Percentiles rank a stretch among this genome's conserved stretches.
Evolutionary conservation across 2,329 filamentous ascomycete genomes (phyloP).

Genomic region (Leptosphaerulina australis): DNA sequence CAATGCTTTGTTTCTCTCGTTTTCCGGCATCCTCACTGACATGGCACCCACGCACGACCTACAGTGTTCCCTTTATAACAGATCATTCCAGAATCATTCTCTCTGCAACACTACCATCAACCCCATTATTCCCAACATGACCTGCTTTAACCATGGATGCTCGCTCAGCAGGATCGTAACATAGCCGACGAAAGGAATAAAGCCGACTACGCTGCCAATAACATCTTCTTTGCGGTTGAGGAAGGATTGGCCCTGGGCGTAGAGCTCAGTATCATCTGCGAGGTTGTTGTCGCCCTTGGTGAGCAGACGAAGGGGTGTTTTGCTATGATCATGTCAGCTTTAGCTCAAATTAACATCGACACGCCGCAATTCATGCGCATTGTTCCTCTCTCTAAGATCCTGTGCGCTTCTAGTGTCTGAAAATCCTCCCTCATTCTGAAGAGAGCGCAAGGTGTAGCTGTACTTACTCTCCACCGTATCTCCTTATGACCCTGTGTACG

Average conservation of each 20-base stretch:
- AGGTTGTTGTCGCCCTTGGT: slow-evolving; percentile 98
- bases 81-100: slow-evolving; percentile 62
- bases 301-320: slow-evolving; percentile 68
- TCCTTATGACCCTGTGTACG: slow-evolving; percentile 87
- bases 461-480: slow-evolving; percentile 64
- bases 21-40: not conserved
- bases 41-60: not conserved
- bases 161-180: slow-evolving; percentile 95
- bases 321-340: slow-evolving; percentile 37
- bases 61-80: not conserved
- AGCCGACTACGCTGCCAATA: slow-evolving; percentile 88
- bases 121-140: slow-evolving; percentile 93
- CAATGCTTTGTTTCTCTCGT: not conserved
- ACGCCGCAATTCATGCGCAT: not conserved
- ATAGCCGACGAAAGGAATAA: slow-evolving; percentile 94
- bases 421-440: not conserved
- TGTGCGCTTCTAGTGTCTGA: not conserved
- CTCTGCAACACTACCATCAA: slow-evolving; percentile 89
- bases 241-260: slow-evolving; percentile 85
- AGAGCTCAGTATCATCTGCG: slow-evolving; percentile 90
- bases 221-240: slow-evolving; percentile 82
- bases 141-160: slow-evolving; percentile 96
- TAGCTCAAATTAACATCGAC: too few species aligned
- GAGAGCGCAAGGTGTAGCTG: not conserved
- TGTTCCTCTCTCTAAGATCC: not conserved